Conservation (phyloP, 805 yeast species). For the Myxozyma geophila region DNA sequence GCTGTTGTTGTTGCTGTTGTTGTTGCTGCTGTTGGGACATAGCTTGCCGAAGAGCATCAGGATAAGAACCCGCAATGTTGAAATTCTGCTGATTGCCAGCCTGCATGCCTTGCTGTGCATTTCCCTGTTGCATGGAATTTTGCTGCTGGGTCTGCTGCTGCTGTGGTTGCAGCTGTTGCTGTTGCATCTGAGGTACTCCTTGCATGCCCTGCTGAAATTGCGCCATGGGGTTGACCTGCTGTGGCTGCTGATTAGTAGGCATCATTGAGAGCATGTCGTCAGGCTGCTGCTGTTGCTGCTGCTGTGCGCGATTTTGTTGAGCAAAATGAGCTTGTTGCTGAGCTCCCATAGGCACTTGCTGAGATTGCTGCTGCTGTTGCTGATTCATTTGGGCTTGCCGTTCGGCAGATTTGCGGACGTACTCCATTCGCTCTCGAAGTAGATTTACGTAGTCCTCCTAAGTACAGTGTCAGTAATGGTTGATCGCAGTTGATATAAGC, state of each 20-base stretch:
- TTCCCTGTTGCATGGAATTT: not conserved
- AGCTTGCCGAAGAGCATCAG: conserved; percentile 30
- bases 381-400: conserved; percentile 8
- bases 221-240: conserved; percentile 22
- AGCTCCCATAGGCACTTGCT: conserved; percentile 13
- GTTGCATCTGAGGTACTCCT: conserved; percentile 2
- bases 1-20: conserved; percentile 23
- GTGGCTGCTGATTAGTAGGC: conserved; percentile 25
- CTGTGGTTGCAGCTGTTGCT: conserved; percentile 12
- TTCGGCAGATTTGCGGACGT: conserved; percentile 29
- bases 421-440: conserved; percentile 28
- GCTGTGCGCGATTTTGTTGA: conserved; percentile 13
- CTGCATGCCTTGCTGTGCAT: not conserved
- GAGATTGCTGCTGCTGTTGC: conserved; percentile 28
- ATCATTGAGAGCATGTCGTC: conserved; percentile 23
- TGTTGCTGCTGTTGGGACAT: conserved; percentile 28
- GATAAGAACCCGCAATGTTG: conserved; percentile 24
- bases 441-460: conserved; percentile 33
- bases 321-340: conserved; percentile 22
- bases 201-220: conserved; percentile 20
- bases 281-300: conserved; percentile 18
- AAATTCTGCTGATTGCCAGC: conserved; percentile 5
- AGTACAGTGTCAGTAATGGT: not conserved
- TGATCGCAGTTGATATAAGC: not conserved
- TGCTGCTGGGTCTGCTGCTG: conserved; percentile 10